phyloP scores from a whole-genome alignment of 1,284 basidiomycete genomes.

The Ceratobasidium theobromae region DNA sequence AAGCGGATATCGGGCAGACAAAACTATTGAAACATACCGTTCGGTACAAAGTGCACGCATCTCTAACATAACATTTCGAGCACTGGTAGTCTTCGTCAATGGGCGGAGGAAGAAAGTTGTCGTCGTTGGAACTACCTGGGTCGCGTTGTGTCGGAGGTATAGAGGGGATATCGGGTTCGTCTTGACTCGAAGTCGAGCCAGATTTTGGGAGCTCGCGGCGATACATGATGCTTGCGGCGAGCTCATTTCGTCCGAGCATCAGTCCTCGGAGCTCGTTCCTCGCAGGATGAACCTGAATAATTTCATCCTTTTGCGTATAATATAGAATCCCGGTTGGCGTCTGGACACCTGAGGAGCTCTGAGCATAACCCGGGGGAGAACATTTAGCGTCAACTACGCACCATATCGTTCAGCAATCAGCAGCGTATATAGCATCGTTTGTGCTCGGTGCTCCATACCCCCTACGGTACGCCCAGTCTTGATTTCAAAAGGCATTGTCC shows the following conservation, averaged over 20 bases:
- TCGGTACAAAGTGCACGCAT: conserved; percentile 93
- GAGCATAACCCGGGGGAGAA: background rate
- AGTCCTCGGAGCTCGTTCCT: conserved; percentile 85
- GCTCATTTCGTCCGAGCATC: conserved; percentile 79
- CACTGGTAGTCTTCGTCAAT: conserved; percentile 83
- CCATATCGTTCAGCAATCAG: conserved; percentile 90
- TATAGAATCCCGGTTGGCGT: conserved; percentile 79
- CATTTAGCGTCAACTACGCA: conserved; percentile 33
- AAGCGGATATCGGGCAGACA: background rate
- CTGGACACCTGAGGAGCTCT: conserved; percentile 48
- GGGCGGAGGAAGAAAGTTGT: conserved; percentile 77
- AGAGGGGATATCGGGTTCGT: background rate
- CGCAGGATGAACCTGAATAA: conserved; percentile 76
- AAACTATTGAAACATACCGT: conserved; percentile 54
- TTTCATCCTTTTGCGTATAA: conserved; percentile 88
- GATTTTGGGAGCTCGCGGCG: conserved; percentile 39
- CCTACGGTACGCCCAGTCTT: conserved; percentile 85
- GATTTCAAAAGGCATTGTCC: conserved; percentile 85
- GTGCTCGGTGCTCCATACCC: conserved; percentile 91
- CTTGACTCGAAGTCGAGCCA: background rate
- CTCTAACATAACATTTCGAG: conserved; percentile 76
- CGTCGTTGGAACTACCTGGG: conserved; percentile 27
- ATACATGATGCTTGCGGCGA: conserved; percentile 74
- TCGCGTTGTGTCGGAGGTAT: conserved; percentile 36
- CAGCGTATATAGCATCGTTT: conserved; percentile 96